Percentiles rank a stretch among this genome's conserved stretches.
phyloP scores from a whole-genome alignment of 331 rosid species.

The Malus hybrid region DNA sequence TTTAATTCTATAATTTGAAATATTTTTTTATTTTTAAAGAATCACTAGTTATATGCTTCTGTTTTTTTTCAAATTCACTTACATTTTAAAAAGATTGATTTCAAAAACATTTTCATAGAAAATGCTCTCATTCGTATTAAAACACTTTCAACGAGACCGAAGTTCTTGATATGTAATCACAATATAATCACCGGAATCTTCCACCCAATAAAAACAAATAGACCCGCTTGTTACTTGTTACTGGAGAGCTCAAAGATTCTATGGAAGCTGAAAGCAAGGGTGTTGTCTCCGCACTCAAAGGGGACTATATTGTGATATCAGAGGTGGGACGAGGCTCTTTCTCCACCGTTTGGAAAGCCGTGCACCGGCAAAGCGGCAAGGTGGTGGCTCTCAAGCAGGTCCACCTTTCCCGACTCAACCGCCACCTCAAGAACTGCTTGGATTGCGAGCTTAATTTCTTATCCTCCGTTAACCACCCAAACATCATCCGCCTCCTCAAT shows the following conservation, averaged over 20 bases:
- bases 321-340: slow-evolving; percentile 42
- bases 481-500: slow-evolving; percentile 39
- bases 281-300: neutral
- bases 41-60: rapidly evolving
- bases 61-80: too few relatives aligned
- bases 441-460: slow-evolving; percentile 49
- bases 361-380: slow-evolving; percentile 20
- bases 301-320: slow-evolving; percentile 26
- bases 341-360: slow-evolving; percentile 46
- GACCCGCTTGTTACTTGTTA: neutral
- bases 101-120: too few relatives aligned
- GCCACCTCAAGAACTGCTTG: slow-evolving; percentile 30
- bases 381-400: slow-evolving; percentile 54
- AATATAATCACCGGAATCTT: too few relatives aligned
- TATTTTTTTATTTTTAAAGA: rapidly evolving
- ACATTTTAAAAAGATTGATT: rapidly evolving
- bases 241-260: neutral
- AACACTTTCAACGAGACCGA: too few relatives aligned
- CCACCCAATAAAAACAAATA: too few relatives aligned
- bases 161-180: too few relatives aligned
- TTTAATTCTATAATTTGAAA: too few relatives aligned
- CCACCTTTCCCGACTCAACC: slow-evolving; percentile 34
- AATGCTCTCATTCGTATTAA: rapidly evolving
- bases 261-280: neutral
- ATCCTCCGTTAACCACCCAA: slow-evolving; percentile 52